These are phyloP conservation scores for Akanthomyces muscarius DNA, from an alignment of 2,329 filamentous ascomycete genomes.

Conservation along the genomic window DNA sequence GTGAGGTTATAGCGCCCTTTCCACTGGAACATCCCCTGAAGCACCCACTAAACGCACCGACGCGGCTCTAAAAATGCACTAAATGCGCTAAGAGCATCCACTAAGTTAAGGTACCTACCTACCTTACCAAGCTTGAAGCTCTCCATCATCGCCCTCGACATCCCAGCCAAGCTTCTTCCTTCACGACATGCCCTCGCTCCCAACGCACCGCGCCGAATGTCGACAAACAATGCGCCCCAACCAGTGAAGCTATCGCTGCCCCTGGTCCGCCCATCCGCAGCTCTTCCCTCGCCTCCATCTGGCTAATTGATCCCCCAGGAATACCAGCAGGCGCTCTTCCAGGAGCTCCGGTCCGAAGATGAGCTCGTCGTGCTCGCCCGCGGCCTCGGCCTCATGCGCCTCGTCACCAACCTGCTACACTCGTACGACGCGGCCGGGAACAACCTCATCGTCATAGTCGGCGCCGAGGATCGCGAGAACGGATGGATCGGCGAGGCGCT, in stretches of 20 bases:
- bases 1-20: not conserved
- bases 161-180: conserved; percentile 3
- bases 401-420: conserved; percentile 94
- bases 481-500: conserved; percentile 94
- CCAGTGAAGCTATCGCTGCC: conserved; percentile 80
- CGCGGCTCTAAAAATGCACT: not conserved
- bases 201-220: conserved; percentile 41
- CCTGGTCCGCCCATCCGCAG: conserved; percentile 27
- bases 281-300: not conserved
- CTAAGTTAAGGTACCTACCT: not conserved
- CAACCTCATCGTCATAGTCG: conserved; percentile 84
- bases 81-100: not conserved
- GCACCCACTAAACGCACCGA: not conserved
- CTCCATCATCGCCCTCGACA: not conserved
- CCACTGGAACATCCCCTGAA: not conserved
- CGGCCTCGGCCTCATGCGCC: conserved; percentile 83
- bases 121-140: not conserved
- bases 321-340: conserved; percentile 95
- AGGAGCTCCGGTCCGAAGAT: conserved; percentile 84
- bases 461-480: conserved; percentile 90
- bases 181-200: not conserved
- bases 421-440: conserved; percentile 95
- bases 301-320: conserved; percentile 44
- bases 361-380: conserved; percentile 88
- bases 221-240: conserved; percentile 52